These are phyloP conservation scores for Fagopyrum homotropicum DNA, from an alignment of 148 eudicot genomes.

Conservation along the genomic window DNA sequence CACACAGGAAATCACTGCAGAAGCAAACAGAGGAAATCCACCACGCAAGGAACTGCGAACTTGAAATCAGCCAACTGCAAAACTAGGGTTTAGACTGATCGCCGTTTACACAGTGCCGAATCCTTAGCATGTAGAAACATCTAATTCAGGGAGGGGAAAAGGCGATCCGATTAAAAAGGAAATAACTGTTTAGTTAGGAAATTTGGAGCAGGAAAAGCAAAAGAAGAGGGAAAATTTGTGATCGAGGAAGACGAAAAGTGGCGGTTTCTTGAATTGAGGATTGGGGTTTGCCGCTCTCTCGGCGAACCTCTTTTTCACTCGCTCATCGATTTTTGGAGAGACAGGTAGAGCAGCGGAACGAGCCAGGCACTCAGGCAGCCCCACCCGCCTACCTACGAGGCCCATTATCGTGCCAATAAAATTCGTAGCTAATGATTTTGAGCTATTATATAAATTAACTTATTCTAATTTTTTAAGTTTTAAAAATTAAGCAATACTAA, in stretches of 20 bases:
- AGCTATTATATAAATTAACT: no score
- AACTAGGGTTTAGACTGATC: constrained; percentile 5
- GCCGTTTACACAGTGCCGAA: not conserved
- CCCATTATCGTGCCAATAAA: not conserved
- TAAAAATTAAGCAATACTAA: no score
- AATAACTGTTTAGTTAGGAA: not conserved
- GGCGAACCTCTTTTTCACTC: not conserved
- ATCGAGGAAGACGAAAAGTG: not conserved
- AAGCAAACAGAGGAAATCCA: not conserved
- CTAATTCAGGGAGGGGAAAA: not conserved
- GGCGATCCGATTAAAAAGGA: not conserved
- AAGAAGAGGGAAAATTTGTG: not conserved
- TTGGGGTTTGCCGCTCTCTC: constrained; percentile 6
- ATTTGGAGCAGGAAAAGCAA: not conserved
- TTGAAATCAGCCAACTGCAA: not conserved
- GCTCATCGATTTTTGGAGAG: not conserved
- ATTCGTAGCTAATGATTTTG: no score
- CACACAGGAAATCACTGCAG: not conserved
- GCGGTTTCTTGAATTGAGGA: not conserved
- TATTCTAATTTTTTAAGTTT: no score
- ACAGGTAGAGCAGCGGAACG: not conserved
- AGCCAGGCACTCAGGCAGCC: not conserved
- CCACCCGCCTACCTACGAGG: not conserved
- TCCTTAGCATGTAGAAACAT: not conserved
- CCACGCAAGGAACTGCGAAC: not conserved